Conservation (phyloP, 1,284 basidiomycete species). For the Exobasidium cylindrosporum region DNA sequence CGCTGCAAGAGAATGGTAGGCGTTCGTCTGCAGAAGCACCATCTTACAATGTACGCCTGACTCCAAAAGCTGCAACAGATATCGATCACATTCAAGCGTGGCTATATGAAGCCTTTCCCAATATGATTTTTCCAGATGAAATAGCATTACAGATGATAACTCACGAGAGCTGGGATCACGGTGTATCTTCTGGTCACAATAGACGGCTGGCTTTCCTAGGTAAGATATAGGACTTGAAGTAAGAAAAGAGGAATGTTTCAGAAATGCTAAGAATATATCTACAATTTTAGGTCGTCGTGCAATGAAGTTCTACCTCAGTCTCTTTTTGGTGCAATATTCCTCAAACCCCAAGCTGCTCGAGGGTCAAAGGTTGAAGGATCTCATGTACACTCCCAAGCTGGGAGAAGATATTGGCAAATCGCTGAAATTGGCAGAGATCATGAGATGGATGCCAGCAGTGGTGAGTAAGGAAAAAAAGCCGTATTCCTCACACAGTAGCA, state of each 20-base stretch:
- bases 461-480: background rate
- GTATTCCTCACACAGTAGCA: too few species aligned
- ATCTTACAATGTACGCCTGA: conserved; percentile 1
- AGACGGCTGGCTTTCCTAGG: conserved; percentile 48
- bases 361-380: conserved; percentile 24
- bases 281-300: conserved; percentile 32
- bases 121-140: conserved; percentile 17
- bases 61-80: conserved; percentile 9
- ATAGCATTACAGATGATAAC: conserved; percentile 42
- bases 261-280: background rate
- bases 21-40: background rate
- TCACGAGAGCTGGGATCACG: conserved; percentile 42
- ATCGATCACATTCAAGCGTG: conserved; percentile 13
- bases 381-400: conserved; percentile 39
- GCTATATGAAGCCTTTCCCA: conserved; percentile 13
- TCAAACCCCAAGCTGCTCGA: background rate
- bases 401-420: conserved; percentile 43
- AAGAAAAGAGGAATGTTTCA: background rate
- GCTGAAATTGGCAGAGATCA: conserved; percentile 48
- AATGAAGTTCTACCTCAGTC: conserved; percentile 41
- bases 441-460: conserved; percentile 53
- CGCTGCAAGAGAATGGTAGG: conserved; percentile 7
- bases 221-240: conserved; percentile 1
- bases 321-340: conserved; percentile 32
- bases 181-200: conserved; percentile 39